These are phyloP conservation scores for Trifolium dubium DNA, from an alignment of 306 rosid species.

Conservation along the genomic window DNA sequence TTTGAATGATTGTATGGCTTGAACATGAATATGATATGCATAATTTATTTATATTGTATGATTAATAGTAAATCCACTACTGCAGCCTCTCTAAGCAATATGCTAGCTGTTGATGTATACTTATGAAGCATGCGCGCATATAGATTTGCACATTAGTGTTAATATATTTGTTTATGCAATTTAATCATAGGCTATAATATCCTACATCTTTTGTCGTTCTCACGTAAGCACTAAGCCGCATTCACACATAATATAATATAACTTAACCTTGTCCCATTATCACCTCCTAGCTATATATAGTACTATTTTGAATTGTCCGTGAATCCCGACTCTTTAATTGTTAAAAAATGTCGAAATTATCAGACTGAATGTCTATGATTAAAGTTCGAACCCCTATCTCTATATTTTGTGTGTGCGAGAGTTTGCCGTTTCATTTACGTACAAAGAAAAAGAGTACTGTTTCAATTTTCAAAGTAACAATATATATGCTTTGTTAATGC, in stretches of 20 bases:
- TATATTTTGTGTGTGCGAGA: too few relatives aligned
- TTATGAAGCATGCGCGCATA: slow-evolving; percentile 60
- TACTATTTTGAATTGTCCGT: not conserved
- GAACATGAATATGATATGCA: slow-evolving; percentile 42
- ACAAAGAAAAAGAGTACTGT: too few relatives aligned
- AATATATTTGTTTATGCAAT: not conserved
- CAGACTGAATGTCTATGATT: too few relatives aligned
- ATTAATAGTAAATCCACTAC: slow-evolving; percentile 35
- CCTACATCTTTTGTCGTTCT: slow-evolving; percentile 34
- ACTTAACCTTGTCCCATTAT: not conserved
- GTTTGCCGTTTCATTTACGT: too few relatives aligned
- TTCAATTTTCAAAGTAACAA: too few relatives aligned
- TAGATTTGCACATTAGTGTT: not conserved
- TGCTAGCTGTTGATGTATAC: slow-evolving; percentile 35
- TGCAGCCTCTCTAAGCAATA: slow-evolving; percentile 26
- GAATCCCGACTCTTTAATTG: too few relatives aligned
- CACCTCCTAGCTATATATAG: not conserved
- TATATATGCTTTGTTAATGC: too few relatives aligned
- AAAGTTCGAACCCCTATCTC: too few relatives aligned
- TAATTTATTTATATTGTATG: not conserved
- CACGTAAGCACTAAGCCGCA: slow-evolving; percentile 49
- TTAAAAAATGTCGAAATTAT: too few relatives aligned
- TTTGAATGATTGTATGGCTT: slow-evolving; percentile 54
- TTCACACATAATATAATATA: slow-evolving; percentile 32
- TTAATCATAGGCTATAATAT: not conserved